Conservation (phyloP, 2,329 filamentous ascomycete species). For the Pseudogymnoascus sp. region DNA sequence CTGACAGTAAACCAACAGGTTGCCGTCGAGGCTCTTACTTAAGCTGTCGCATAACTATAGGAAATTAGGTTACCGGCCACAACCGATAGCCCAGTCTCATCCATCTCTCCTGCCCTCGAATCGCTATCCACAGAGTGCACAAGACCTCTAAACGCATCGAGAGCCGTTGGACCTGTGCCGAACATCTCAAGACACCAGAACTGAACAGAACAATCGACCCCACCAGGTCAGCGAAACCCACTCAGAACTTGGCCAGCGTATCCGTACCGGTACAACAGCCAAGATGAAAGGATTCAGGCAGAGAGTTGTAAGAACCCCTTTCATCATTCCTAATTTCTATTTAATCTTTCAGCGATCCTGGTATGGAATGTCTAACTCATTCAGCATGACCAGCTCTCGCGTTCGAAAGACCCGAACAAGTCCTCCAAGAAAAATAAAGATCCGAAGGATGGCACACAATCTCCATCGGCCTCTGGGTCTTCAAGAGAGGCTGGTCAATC, state of each 20-base stretch:
- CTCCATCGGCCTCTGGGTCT: constrained; percentile 54
- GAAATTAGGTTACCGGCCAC: constrained; percentile 6
- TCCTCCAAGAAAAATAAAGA: constrained; percentile 70
- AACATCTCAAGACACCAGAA: background rate
- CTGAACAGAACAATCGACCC: background rate
- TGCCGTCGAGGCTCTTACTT: constrained; percentile 3
- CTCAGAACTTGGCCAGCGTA: background rate
- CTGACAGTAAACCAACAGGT: background rate
- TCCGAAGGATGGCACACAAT: constrained; percentile 67
- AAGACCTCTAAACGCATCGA: background rate
- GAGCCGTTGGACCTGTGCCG: background rate
- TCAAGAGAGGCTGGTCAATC: constrained; percentile 50
- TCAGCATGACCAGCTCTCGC: constrained; percentile 76
- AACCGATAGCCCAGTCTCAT: background rate
- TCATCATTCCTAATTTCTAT: constrained; percentile 17
- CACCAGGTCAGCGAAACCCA: background rate
- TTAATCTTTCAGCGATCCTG: background rate
- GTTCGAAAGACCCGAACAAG: constrained; percentile 78
- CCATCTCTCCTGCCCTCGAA: background rate
- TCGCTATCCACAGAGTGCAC: background rate
- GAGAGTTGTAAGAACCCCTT: constrained; percentile 68
- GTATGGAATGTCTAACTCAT: constrained; percentile 35
- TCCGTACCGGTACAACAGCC: constrained; percentile 14
- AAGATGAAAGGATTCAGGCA: constrained; percentile 97
- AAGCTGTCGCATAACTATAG: constrained; percentile 1